Evolutionary conservation across 169 alveolate genomes (phyloP), one percentile per base, ranked within the genome.

Genomic region (Theileria equi): DNA sequence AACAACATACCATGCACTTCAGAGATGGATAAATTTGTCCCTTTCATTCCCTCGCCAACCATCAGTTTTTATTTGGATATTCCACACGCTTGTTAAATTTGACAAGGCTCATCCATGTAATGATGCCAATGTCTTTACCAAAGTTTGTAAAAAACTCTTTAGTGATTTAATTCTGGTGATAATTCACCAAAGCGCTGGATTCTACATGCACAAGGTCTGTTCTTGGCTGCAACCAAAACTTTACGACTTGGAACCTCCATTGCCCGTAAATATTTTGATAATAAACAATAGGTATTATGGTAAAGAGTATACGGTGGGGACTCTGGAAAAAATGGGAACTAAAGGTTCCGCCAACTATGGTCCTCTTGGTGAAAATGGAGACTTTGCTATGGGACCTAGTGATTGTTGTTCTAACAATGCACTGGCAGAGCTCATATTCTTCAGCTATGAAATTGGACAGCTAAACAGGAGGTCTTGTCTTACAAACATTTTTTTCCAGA

Each of bases 191-290:
- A 40, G 79, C 47, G 76, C 49, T n/a, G 85, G 80, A 17, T 19
- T 65, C 28, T 65, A 65, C 29, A 19, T 65, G 57, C 72, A 62
- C 57, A 76, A 76, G 58, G 72, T 65, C 10, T 63, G 85, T 23
- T 25, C 65, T 52, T 76, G 80, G 79, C 34, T 76, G 26, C 61
- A 38, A 10, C 85, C 76, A 29, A 57, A 32, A 17, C 41, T 17
- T 1, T 76, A 65, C 47, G 85, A 76, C 59, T 35, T 65, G 57
- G 71, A 53, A 5, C 74, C 80, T 47, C 85, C 85, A 1, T 43
- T 76, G 16, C 85, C 85, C 23, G 70, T 71, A 5, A 58, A 63
- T 43, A 35, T 76, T 13, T 49, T 58, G n/a, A 31, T 76, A 31
- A 63, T 76, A 43, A 65, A 73, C 43, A 17, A 29, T 34, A 26